Percentiles rank a stretch among this genome's conserved stretches.
These are phyloP conservation scores for Tolypocladium sp. DNA, from an alignment of 2,329 filamentous ascomycete genomes.

Conservation along the genomic window DNA sequence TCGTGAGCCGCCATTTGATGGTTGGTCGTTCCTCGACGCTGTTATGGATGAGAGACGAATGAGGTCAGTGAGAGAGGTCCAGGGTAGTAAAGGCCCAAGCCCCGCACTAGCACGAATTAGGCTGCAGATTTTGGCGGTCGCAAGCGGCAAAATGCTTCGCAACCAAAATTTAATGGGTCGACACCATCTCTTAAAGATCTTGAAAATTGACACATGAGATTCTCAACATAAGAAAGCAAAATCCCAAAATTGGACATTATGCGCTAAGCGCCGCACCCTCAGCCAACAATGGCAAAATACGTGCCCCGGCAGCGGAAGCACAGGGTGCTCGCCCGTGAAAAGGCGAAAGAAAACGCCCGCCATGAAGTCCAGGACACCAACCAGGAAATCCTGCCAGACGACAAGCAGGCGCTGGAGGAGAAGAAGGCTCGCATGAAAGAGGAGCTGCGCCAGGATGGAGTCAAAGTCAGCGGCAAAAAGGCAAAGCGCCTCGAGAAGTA, in stretches of 20 bases:
- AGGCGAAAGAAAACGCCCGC: conserved; percentile 32
- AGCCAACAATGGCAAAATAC: conserved; percentile 41
- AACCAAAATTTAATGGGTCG: conserved; percentile 24
- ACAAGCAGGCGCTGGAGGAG: conserved; percentile 43
- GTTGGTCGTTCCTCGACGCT: background rate
- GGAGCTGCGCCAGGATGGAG: conserved; percentile 39
- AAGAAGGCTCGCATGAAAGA: conserved; percentile 47
- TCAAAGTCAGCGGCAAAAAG: conserved; percentile 55
- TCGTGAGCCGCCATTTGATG: conserved; percentile 28
- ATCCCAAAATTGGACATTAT: background rate
- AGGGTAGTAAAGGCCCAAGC: conserved; percentile 4
- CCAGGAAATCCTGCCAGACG: conserved; percentile 22
- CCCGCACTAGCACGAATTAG: conserved; percentile 24
- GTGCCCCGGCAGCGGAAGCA: conserved; percentile 59
- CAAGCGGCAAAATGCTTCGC: conserved; percentile 22
- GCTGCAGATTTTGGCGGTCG: conserved; percentile 24
- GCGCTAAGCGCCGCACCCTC: background rate
- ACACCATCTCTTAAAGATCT: background rate
- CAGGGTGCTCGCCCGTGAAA: conserved; percentile 56
- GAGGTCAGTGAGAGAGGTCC: background rate
- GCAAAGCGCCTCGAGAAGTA: conserved; percentile 60
- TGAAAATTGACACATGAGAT: background rate
- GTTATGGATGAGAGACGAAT: background rate
- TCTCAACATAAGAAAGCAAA: background rate
- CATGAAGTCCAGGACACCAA: conserved; percentile 29